These are phyloP conservation scores for Podaxis carcinomalis DNA, from an alignment of 768 basidiomycete species.

Conservation along the genomic window DNA sequence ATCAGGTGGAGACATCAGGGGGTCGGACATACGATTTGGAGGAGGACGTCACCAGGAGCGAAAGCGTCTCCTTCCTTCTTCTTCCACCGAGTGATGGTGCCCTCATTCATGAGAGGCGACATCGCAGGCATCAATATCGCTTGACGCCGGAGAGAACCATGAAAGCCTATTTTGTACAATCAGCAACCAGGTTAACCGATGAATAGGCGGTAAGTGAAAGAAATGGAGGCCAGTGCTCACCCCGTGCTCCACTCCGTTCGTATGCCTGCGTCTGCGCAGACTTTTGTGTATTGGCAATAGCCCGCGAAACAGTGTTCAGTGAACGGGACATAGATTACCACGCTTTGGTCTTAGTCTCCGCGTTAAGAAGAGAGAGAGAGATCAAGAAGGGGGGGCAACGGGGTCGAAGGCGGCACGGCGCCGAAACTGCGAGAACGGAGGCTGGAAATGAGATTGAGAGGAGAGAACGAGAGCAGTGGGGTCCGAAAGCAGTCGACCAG, in stretches of 20 bases:
- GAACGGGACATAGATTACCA: constrained; percentile 6
- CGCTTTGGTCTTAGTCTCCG: not conserved
- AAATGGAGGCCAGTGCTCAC: not conserved
- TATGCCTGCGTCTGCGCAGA: not conserved
- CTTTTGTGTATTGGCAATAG: constrained; percentile 1
- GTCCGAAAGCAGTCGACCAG: not conserved
- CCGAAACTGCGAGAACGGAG: not conserved
- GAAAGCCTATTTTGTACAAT: constrained; percentile 9
- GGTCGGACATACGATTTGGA: constrained; percentile 72
- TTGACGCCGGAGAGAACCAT: constrained; percentile 14
- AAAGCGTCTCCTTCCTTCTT: constrained; percentile 81
- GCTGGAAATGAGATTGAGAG: not conserved
- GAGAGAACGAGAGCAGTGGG: not conserved
- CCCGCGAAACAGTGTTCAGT: constrained; percentile 7
- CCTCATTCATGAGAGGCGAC: constrained; percentile 97
- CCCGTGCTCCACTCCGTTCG: constrained; percentile 1
- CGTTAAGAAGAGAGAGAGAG: not conserved
- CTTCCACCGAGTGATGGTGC: constrained; percentile 89
- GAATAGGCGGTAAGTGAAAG: not conserved
- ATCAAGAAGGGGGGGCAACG: not conserved
- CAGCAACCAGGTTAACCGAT: not conserved
- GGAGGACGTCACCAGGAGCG: constrained; percentile 74
- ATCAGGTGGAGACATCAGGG: not conserved
- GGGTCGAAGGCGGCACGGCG: not conserved
- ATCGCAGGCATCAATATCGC: constrained; percentile 79